Base-by-base conservation (phyloP, 352 stramenopile genomes). In the Elongisporangium prolatum region DNA sequence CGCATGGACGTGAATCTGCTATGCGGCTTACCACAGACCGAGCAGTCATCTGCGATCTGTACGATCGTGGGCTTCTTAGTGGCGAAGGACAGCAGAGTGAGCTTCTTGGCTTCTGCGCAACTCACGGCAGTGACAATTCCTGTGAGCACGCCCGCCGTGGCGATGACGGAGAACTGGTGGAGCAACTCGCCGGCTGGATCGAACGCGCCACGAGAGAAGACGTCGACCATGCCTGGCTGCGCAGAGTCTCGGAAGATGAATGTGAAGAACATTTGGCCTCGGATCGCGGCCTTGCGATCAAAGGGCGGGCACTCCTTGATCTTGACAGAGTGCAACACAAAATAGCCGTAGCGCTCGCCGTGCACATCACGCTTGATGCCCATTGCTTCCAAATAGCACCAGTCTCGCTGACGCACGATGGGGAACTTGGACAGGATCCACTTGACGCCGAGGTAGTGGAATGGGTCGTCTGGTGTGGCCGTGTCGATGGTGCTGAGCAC, bases 401-500 rank as follows among this genome's bases (percentile, higher is more conserved):
- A 49, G 34, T 84, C 74, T 40, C 65, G 74, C 16, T 68, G 71
- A 18, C 61, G 70, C 16, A 52, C 55, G 40, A 61, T 64, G 2
- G 67, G 48, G 18, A 71, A 25, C 56, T 62, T 62, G 20, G 56
- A 55, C n/a, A 61, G 57, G 53, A 60, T 48, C 77, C 77, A 88
- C 25, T 75, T 85, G 34, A 88, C 56, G 20, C 69, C 68, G 9
- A 88, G 63, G 37, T 73, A 75, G 47, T 72, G 67, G 59, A 84
- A 87, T 38, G 74, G 74, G 25, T 81, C 65, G 16, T 81, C 68
- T 4, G 28, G 13, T 10, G 50, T 61, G 4, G 65, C 61, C 11
- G 21, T 52, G 16, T 71, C 60, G 25, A 77, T 65, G 37, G 60
- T 57, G 22, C 34, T 52, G 22, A 81, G 38, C 18, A 81, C 62